These are phyloP conservation scores for Russula olivacea DNA, from an alignment of 768 basidiomycete genomes.

Conservation along the genomic window DNA sequence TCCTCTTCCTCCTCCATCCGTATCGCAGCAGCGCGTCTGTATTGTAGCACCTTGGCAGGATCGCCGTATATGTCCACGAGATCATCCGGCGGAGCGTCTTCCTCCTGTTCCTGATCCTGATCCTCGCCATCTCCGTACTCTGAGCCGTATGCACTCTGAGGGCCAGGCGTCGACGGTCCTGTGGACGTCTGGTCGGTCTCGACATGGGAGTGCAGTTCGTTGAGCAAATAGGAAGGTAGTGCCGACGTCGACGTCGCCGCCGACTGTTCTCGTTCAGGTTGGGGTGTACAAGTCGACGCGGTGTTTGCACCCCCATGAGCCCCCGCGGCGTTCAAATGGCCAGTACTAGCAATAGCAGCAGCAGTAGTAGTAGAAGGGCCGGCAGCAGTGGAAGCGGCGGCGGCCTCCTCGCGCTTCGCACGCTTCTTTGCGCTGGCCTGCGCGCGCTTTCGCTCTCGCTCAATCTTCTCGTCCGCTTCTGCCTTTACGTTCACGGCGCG, in stretches of 20 bases:
- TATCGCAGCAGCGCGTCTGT: slow-evolving; percentile 18
- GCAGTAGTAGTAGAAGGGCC: neutral
- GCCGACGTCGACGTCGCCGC: neutral
- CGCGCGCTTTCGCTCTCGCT: slow-evolving; percentile 43
- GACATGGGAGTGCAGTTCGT: slow-evolving; percentile 8
- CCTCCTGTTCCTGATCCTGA: slow-evolving; percentile 23
- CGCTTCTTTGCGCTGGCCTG: slow-evolving; percentile 50
- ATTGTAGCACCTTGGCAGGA: slow-evolving; percentile 17
- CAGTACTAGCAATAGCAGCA: neutral
- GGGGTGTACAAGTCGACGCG: slow-evolving; percentile 13
- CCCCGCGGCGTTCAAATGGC: neutral
- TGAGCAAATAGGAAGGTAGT: slow-evolving; percentile 19
- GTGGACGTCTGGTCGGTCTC: slow-evolving; percentile 24
- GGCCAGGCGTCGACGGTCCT: slow-evolving; percentile 21
- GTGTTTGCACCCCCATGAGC: neutral
- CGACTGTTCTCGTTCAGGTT: slow-evolving; percentile 15
- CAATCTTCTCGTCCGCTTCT: slow-evolving; percentile 59
- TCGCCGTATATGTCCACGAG: slow-evolving; percentile 19
- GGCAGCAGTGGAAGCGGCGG: neutral
- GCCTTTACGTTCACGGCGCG: slow-evolving; percentile 53
- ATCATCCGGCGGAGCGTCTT: slow-evolving; percentile 14
- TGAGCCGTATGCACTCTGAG: slow-evolving; percentile 21
- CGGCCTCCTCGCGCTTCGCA: slow-evolving; percentile 36
- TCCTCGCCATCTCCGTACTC: slow-evolving; percentile 20
- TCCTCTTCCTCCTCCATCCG: slow-evolving; percentile 24